Conservation (phyloP, 208 protist species). For the Entamoeba invadens region DNA sequence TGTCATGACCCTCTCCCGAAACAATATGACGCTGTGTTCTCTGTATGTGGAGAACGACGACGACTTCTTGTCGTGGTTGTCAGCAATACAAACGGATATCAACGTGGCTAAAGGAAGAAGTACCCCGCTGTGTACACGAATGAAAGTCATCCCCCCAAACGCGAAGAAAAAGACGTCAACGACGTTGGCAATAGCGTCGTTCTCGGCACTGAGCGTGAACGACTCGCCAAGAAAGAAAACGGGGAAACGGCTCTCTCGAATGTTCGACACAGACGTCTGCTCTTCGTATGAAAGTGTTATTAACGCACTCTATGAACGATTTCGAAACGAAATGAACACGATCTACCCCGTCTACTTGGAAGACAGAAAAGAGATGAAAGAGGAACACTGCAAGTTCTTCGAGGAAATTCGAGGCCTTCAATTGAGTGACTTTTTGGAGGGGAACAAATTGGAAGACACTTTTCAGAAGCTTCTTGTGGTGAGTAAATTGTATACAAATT, state of each 20-base stretch:
- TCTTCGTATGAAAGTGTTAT: neutral
- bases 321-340: neutral
- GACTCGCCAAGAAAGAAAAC: neutral
- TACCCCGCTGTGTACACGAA: neutral
- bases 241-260: neutral
- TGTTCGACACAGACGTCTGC: neutral
- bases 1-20: neutral
- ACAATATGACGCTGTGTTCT: neutral
- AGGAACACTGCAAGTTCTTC: neutral
- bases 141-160: neutral
- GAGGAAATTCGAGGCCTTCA: neutral
- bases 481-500: neutral
- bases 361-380: neutral
- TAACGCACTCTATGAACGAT: neutral
- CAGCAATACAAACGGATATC: neutral
- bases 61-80: neutral
- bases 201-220: neutral
- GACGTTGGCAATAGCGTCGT: too few species aligned
- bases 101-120: too few species aligned
- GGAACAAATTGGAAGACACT: neutral
- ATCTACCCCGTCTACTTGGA: neutral
- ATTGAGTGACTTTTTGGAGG: neutral
- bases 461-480: neutral
- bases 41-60: neutral
- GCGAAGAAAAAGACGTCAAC: neutral